Percentiles rank a stretch among this genome's conserved stretches.
Evolutionary conservation across 2,329 filamentous ascomycete species (phyloP).

Genomic region (Arthrobotrys entomopaga): DNA sequence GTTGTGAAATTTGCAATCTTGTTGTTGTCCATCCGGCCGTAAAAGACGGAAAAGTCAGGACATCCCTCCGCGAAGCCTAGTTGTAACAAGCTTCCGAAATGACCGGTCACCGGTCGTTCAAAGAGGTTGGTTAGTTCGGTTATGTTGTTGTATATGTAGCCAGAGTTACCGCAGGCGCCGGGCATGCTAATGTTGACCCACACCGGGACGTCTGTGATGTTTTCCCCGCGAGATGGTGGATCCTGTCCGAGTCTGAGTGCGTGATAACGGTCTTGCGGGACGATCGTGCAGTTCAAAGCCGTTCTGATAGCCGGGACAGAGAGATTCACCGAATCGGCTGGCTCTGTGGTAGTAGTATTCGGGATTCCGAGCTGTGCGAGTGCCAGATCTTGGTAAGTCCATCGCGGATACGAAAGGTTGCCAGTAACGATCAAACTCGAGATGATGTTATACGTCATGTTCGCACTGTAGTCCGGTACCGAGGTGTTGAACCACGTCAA

Average conservation of each 20-base stretch:
- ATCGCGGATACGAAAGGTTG: conserved; percentile 68
- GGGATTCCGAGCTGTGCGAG: conserved; percentile 73
- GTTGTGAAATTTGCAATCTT: conserved; percentile 41
- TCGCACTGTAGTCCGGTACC: conserved; percentile 26
- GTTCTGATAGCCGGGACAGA: conserved; percentile 67
- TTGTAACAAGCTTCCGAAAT: conserved; percentile 26
- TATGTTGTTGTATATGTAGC: conserved; percentile 20
- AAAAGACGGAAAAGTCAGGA: conserved; percentile 40
- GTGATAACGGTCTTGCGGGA: conserved; percentile 75
- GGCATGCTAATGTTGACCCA: conserved; percentile 47
- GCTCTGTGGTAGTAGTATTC: conserved; percentile 76
- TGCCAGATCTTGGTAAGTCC: conserved; percentile 70
- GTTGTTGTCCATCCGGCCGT: conserved; percentile 35
- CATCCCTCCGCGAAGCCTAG: conserved; percentile 12
- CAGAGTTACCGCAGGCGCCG: conserved; percentile 32
- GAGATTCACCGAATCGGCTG: conserved; percentile 72
- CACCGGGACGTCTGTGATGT: conserved; percentile 11
- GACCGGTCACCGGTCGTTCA: conserved; percentile 37
- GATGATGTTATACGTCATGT: conserved; percentile 43
- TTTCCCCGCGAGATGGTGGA: conserved; percentile 58
- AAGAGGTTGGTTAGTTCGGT: conserved; percentile 11
- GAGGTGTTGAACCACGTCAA: conserved; percentile 42
- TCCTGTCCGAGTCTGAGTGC: conserved; percentile 75
- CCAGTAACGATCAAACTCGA: conserved; percentile 36
- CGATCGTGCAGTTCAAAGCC: conserved; percentile 65